A percentile compares a stretch with the other conserved stretches of the same genome.
Conservation (phyloP, 805 yeast species). For the Kluyveromyces dobzhanskii region DNA sequence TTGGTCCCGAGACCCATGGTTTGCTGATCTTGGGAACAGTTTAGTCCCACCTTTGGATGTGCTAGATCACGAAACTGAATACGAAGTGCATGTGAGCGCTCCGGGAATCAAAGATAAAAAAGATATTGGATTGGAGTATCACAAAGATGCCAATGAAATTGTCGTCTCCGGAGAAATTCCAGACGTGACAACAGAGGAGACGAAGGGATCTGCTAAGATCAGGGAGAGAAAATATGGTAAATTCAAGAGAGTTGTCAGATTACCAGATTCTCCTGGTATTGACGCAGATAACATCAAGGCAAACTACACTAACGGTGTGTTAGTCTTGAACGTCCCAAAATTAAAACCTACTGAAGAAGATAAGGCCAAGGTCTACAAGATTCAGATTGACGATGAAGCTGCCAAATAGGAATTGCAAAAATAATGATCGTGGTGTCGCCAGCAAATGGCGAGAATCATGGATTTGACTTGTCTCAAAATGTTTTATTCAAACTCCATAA, state of each 20-base stretch:
- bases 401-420: background rate
- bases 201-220: slow-evolving; percentile 20
- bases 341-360: slow-evolving; percentile 19
- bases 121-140: slow-evolving; percentile 37
- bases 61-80: slow-evolving; percentile 35
- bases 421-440: too few relatives aligned
- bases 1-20: slow-evolving; percentile 23
- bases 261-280: slow-evolving; percentile 32
- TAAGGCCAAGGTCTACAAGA: slow-evolving; percentile 18
- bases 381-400: slow-evolving; percentile 22
- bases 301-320: slow-evolving; percentile 37
- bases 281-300: slow-evolving; percentile 41
- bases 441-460: too few relatives aligned
- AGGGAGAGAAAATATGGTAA: slow-evolving; percentile 33
- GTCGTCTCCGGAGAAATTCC: slow-evolving; percentile 38
- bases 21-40: slow-evolving; percentile 18
- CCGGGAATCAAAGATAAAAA: slow-evolving; percentile 41
- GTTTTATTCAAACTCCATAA: too few relatives aligned
- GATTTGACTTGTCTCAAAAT: too few relatives aligned
- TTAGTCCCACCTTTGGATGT: slow-evolving; percentile 40
- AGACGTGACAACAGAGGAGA: slow-evolving; percentile 15
- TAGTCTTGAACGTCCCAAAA: slow-evolving; percentile 37
- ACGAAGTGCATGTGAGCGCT: slow-evolving; percentile 36
- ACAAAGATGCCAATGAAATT: slow-evolving; percentile 37
- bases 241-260: slow-evolving; percentile 35